A percentile compares a stretch with the other conserved stretches of the same genome.
Evolutionary conservation across 345 rosid species (phyloP).

Genomic region (Gossypium thurberi): DNA sequence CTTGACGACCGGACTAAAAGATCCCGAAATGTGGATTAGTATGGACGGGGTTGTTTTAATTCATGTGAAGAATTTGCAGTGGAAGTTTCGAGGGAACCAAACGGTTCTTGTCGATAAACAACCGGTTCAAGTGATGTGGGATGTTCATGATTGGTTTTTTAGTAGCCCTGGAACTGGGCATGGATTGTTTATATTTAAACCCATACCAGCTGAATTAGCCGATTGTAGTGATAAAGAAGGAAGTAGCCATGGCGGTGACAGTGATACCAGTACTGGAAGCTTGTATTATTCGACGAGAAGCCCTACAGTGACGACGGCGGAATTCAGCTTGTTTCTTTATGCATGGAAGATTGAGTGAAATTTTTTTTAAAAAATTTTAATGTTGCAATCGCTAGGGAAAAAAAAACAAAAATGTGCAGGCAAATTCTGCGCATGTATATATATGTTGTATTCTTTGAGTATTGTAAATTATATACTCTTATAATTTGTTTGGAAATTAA

Average conservation of each 20-base stretch:
- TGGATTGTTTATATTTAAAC: constrained; percentile 88
- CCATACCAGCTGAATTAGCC: constrained; percentile 38
- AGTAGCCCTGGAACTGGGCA: constrained; percentile 48
- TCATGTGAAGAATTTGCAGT: constrained; percentile 76
- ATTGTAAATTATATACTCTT: too few species aligned
- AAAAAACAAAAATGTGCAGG: neutral
- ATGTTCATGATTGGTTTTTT: constrained; percentile 95
- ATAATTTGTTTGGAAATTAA: too few species aligned
- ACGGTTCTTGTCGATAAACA: constrained; percentile 68
- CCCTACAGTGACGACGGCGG: constrained; percentile 27
- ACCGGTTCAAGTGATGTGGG: constrained; percentile 75
- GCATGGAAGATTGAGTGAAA: constrained; percentile 81
- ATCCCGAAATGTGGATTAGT: constrained; percentile 96
- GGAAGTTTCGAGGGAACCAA: constrained; percentile 97
- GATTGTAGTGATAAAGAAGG: constrained; percentile 48
- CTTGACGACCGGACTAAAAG: constrained; percentile 45
- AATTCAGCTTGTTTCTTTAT: constrained; percentile 75
- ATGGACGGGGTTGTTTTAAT: constrained; percentile 69
- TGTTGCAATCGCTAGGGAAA: neutral
- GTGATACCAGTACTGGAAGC: constrained; percentile 53
- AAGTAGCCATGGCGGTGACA: constrained; percentile 38
- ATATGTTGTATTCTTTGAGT: neutral
- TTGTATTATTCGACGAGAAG: constrained; percentile 49
- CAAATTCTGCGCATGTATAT: neutral
- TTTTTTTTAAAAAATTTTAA: neutral